Base-by-base conservation (phyloP, 257 asterid genomes). In the Solanum clarkiae region DNA sequence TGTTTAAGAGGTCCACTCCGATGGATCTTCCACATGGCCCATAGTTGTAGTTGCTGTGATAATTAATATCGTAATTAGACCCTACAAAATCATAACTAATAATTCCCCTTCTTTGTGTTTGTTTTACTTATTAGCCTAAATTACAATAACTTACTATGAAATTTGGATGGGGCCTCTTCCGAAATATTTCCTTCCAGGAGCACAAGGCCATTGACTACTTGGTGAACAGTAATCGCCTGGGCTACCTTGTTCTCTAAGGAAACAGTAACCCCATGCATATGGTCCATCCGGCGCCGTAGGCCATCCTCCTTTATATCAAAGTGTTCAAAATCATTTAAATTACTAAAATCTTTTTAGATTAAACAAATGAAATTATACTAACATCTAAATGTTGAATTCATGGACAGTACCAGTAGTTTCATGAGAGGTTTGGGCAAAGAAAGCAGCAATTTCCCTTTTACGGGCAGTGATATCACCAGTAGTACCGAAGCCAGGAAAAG, bases 211-310 rank as follows among this genome's bases (percentile, higher is more conserved):
- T 13, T 87, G 89, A 29, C n/a, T 81, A 42, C 20, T 86, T 0
- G 81, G n/a, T 22, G 24, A 66, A 49, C 91, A 89, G 2, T 85
- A 87, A 59, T 42, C 82, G 0, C 79, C 63, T 0, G 87, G 85
- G 80, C 83, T 87, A 12, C 89, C 89, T 66, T 75, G 80, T 62
- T 87, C 90, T 80, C 85, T 66, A 45, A 86, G 81, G 80, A 42
- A 86, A 66, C 90, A 89, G 20, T 89, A 87, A 66, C 89, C 92
- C 92, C 90, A 87, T 45, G 90, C 87, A 36, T 86, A 87, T 82
- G 89, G 86, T 11, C 92, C 92, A 84, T 87, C 92, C 0, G 90
- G 92, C 8, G 90, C 92, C 0, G 82, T 6, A 63, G 85, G 20
- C 87, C 88, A 89, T 40, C 90, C 92, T 18, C 92, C 92, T 89